Base-by-base conservation (phyloP, 2,329 filamentous ascomycete species). In the Chrysoporthe cubensis region DNA sequence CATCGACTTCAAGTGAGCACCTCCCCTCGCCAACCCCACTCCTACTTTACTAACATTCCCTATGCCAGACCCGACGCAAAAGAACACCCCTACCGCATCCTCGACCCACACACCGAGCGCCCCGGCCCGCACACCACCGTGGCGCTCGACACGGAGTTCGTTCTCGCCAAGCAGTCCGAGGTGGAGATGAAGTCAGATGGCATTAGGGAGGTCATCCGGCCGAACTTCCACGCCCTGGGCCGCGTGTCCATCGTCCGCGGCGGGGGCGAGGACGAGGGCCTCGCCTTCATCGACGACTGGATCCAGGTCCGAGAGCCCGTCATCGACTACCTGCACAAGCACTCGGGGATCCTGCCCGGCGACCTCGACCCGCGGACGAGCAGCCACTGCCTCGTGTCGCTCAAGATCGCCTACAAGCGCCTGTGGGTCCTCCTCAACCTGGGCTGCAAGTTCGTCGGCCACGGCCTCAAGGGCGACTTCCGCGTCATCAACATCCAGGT, bases 401-500 rank as follows among this genome's bases (percentile, higher is more conserved):
- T 98, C 52, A 99, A 99, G 77, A 87, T 92, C 67, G 94, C 93
- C 1, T 99, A 98, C 84, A 99, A 99, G 80, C 97, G 97, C 78
- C 88, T 99, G 42, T 99, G 96, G 96, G 88, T 98, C 18, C 85
- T 99, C 21, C 87, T 99, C 43, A 99, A 99, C 76, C 85, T 98
- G 0, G 96, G 96, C 60, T 97, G 94, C 80, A 88, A 92, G 71
- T 99, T 99, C 77, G 87, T 99, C 5, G 96, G 96, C 2, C 96
- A 99, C 75, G 95, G 95, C 4, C 84, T 99, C 54, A 93, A 93
- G 72, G 95, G 96, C 73, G 96, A 99, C 79, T 98, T 99, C 81
- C 93, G 96, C 64, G 97, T 97, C 66, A 97, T 97, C 80, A 99
- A 99, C 78, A 97, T 99, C 66, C 93, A 97, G 77, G 91, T 99